phyloP scores from a whole-genome alignment of 148 eudicot species.

The Gaultheria prostrata region DNA sequence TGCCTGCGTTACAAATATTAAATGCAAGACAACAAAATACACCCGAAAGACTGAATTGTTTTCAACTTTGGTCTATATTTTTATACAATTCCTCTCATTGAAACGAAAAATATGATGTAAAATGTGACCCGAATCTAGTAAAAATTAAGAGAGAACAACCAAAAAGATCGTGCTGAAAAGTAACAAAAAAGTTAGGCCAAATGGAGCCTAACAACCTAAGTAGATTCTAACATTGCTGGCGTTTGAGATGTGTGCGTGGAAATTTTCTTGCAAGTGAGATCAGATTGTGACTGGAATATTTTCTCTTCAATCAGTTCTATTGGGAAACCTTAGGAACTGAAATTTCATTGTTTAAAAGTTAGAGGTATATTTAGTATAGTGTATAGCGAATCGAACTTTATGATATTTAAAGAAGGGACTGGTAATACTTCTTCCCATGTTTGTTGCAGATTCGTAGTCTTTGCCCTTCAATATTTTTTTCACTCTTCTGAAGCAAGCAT shows the following conservation, averaged over 20 bases:
- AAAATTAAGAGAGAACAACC: too few relatives aligned
- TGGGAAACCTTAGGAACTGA: neutral
- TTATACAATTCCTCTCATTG: too few relatives aligned
- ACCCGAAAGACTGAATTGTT: too few relatives aligned
- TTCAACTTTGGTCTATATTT: too few relatives aligned
- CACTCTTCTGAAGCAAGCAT: neutral
- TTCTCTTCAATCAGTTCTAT: neutral
- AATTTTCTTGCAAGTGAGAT: neutral
- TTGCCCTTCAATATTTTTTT: neutral
- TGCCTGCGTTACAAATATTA: too few relatives aligned
- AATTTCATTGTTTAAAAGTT: neutral
- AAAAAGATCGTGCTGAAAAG: too few relatives aligned
- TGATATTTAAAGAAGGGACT: neutral
- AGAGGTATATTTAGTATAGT: neutral
- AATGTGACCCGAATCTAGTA: too few relatives aligned
- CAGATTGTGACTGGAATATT: neutral
- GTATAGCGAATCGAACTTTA: neutral
- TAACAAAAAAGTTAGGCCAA: too few relatives aligned
- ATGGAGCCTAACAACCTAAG: neutral
- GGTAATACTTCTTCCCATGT: neutral
- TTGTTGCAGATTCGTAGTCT: slow-evolving; percentile 10
- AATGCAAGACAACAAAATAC: too few relatives aligned
- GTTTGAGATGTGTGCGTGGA: neutral
- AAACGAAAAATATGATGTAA: too few relatives aligned
- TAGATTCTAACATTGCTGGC: neutral